Evolutionary conservation across 2,329 filamentous ascomycete genomes (phyloP).

Genomic region (Colletotrichum sojae): DNA sequence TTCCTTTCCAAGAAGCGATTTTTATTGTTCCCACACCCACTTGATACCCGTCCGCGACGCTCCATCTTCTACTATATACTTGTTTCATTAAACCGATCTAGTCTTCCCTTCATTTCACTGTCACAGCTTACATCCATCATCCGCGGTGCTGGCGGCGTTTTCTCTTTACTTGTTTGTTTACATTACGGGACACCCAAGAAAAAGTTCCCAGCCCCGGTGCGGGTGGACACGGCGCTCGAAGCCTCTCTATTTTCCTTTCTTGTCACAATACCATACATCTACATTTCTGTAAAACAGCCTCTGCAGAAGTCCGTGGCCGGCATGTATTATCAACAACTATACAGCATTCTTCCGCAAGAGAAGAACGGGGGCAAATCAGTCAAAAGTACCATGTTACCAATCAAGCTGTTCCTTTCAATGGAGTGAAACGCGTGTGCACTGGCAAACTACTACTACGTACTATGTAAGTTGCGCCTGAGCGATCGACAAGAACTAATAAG

Average conservation of each 20-base stretch:
- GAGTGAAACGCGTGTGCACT: no score
- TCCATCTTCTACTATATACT: slow-evolving; percentile 25
- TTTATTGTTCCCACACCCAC: slow-evolving; percentile 17
- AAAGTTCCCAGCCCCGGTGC: neutral
- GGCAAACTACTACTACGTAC: no score
- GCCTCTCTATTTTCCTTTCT: slow-evolving; percentile 1
- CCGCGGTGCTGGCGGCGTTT: slow-evolving; percentile 20
- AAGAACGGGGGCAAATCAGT: neutral
- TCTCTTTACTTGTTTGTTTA: no score
- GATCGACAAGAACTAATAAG: no score
- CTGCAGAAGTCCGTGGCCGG: slow-evolving; percentile 10
- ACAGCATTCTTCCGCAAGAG: neutral
- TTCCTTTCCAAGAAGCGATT: slow-evolving; percentile 36
- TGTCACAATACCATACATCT: slow-evolving; percentile 30
- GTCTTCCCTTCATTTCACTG: slow-evolving; percentile 28
- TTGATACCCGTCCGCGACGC: slow-evolving; percentile 41
- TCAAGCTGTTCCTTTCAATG: no score
- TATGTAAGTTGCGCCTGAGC: no score
- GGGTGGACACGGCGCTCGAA: neutral
- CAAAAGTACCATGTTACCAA: slow-evolving; percentile 3
- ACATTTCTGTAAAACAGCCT: slow-evolving; percentile 9
- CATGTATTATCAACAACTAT: slow-evolving; percentile 19
- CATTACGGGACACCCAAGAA: neutral
- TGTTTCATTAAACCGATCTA: slow-evolving; percentile 7
- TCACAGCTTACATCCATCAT: slow-evolving; percentile 20